phyloP scores from a whole-genome alignment of 2,329 filamentous ascomycete genomes.

The Dendryphion nanum region DNA sequence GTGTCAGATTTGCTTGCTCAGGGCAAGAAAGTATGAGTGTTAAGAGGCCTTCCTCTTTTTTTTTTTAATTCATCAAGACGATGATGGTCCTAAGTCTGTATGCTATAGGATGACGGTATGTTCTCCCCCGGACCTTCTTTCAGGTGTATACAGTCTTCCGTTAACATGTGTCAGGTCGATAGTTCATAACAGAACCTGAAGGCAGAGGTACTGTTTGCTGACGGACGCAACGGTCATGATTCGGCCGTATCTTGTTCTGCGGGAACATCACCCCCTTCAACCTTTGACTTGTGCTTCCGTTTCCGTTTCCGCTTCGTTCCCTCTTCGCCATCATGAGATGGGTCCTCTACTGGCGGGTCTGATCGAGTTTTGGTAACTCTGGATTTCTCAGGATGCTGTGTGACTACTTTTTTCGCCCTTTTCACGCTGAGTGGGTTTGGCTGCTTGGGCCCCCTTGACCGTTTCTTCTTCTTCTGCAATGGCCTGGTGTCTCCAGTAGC shows the following conservation, averaged over 20 bases:
- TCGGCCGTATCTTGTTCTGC: conserved; percentile 15
- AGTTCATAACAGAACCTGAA: too few relatives aligned
- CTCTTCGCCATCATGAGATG: conserved; percentile 17
- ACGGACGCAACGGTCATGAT: too few relatives aligned
- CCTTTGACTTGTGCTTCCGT: conserved; percentile 39
- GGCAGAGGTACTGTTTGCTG: too few relatives aligned
- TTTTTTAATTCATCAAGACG: too few relatives aligned
- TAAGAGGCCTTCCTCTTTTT: too few relatives aligned
- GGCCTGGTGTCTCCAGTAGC: conserved; percentile 18
- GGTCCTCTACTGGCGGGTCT: not conserved
- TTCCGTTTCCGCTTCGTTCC: conserved; percentile 37
- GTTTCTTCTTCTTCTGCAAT: conserved; percentile 53
- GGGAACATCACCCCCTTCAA: conserved; percentile 15
- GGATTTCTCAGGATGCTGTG: too few relatives aligned
- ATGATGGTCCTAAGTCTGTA: too few relatives aligned
- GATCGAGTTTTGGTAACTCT: not conserved
- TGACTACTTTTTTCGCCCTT: conserved; percentile 69
- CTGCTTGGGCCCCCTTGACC: conserved; percentile 61
- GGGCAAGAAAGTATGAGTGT: conserved; percentile 49
- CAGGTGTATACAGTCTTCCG: too few relatives aligned
- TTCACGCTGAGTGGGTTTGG: conserved; percentile 71
- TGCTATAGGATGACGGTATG: too few relatives aligned
- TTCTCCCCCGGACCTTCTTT: too few relatives aligned
- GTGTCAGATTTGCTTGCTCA: conserved; percentile 57
- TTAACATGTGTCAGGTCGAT: not conserved